Evolutionary conservation across 2,329 filamentous ascomycete species (phyloP).

Genomic region (Alternaria solani): DNA sequence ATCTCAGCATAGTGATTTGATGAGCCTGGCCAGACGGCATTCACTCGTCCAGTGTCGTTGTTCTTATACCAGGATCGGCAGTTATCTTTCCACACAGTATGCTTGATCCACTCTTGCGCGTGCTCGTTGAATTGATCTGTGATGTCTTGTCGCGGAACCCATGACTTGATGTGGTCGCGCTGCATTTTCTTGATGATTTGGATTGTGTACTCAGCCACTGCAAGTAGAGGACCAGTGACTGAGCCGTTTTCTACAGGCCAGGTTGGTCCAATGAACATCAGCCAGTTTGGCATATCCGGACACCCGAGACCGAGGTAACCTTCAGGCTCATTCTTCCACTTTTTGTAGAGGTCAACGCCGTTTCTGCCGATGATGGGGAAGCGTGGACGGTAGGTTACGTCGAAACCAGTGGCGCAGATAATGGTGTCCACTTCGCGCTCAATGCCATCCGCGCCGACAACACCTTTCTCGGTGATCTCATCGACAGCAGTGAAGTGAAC

Average conservation of each 20-base stretch:
- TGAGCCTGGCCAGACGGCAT: constrained; percentile 60
- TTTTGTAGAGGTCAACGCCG: constrained; percentile 51
- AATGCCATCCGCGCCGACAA: constrained; percentile 54
- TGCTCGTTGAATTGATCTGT: constrained; percentile 56
- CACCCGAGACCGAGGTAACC: constrained; percentile 54
- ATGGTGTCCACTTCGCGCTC: constrained; percentile 55
- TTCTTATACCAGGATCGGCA: constrained; percentile 59
- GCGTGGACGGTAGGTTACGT: constrained; percentile 54
- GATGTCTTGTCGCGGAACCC: constrained; percentile 52
- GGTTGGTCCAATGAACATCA: constrained; percentile 53
- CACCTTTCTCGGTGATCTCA: constrained; percentile 56
- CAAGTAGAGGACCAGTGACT: constrained; percentile 53
- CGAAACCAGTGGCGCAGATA: constrained; percentile 58
- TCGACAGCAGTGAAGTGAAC: constrained; percentile 60
- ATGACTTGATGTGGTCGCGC: constrained; percentile 55
- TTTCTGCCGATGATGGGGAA: constrained; percentile 55
- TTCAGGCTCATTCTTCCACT: constrained; percentile 52
- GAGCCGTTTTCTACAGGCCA: constrained; percentile 58
- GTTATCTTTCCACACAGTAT: constrained; percentile 59
- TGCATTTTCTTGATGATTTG: constrained; percentile 58
- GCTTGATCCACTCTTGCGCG: constrained; percentile 58
- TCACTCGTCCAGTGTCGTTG: constrained; percentile 47
- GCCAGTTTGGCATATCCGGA: constrained; percentile 55
- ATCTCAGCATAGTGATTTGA: constrained; percentile 59
- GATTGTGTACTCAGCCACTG: constrained; percentile 52